Base-by-base conservation (phyloP, 306 rosid genomes). In the Vigna radiata region DNA sequence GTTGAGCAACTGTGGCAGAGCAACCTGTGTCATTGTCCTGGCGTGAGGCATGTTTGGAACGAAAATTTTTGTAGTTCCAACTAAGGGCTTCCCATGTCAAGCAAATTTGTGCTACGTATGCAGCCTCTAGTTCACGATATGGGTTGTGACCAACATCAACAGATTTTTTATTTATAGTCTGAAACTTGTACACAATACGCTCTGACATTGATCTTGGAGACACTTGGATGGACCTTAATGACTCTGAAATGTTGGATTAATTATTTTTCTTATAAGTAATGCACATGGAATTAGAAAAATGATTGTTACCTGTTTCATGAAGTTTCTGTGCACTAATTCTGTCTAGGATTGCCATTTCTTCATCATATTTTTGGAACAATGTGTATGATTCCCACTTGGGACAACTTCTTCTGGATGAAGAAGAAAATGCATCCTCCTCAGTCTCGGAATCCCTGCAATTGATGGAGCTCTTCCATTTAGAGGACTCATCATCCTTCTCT, bases 301-400 rank as follows among this genome's bases (percentile, higher is more conserved):
- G 14, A 25, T 53, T 21, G 39, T 54, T 31, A 93, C 98, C 98
- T 18, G 89, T 88, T 86, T 93, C 96, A 16, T 85, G 89, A 84
- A 87, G 96, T 85, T 93, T 93, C 68, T 88, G 96, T 69, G 98
- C 88, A 83, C 84, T 91, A 72, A 88, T 76, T 89, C 87, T 83
- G 70, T 93, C 90, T 29, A 93, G 70, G 83, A 89, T 87, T 85
- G 82, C 80, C 94, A 88, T 91, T 75, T 93, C 96, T 80, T 93
- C 96, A 78, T 93, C 98, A 76, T 91, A 91, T 62, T 88, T 91
- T 73, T 93, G 93, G 54, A 93, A 93, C 43, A 88, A 78, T 10
- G 96, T 87, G 83, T 89, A 93, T 70, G 98, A 93, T 69, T 93
- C 98, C 98, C 95, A 93, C 66, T 93, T 93, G 60, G 95, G 93